Conservation (phyloP, 2,329 filamentous ascomycete genomes). For the Myrmaecium sp. region DNA sequence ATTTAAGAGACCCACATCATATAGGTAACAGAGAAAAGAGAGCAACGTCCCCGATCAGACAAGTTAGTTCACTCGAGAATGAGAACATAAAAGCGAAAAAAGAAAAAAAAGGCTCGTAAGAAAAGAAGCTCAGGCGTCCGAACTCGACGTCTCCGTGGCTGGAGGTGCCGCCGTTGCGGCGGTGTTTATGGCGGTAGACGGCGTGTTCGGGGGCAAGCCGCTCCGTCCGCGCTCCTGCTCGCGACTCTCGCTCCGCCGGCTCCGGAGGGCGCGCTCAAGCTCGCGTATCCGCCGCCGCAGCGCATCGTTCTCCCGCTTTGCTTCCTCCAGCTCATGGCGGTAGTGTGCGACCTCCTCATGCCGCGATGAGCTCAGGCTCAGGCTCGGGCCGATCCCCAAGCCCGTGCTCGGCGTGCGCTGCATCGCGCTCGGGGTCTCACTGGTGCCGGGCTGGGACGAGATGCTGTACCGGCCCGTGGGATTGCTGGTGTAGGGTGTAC, state of each 20-base stretch:
- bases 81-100: too few relatives aligned
- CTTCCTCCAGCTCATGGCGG: slow-evolving; percentile 29
- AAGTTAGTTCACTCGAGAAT: too few relatives aligned
- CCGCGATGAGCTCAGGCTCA: slow-evolving; percentile 18
- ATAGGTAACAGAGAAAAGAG: too few relatives aligned
- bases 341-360: slow-evolving; percentile 28
- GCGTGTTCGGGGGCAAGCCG: too few relatives aligned
- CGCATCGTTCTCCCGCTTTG: slow-evolving; percentile 31
- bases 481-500: slow-evolving; percentile 11
- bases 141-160: too few relatives aligned
- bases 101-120: too few relatives aligned
- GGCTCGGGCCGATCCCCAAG: too few relatives aligned
- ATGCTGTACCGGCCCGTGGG: slow-evolving; percentile 14
- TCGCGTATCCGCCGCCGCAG: slow-evolving; percentile 30
- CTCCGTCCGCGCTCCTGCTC: not conserved
- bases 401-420: slow-evolving; percentile 8
- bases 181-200: too few relatives aligned
- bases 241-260: slow-evolving; percentile 10
- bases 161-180: too few relatives aligned
- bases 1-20: too few relatives aligned
- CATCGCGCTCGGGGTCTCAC: slow-evolving; percentile 6
- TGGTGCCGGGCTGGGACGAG: slow-evolving; percentile 13
- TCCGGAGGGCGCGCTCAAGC: slow-evolving; percentile 23
- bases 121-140: too few relatives aligned
- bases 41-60: too few relatives aligned